These are phyloP conservation scores for Verticillium tricorpus DNA, from an alignment of 2,329 filamentous ascomycete genomes.

Conservation along the genomic window DNA sequence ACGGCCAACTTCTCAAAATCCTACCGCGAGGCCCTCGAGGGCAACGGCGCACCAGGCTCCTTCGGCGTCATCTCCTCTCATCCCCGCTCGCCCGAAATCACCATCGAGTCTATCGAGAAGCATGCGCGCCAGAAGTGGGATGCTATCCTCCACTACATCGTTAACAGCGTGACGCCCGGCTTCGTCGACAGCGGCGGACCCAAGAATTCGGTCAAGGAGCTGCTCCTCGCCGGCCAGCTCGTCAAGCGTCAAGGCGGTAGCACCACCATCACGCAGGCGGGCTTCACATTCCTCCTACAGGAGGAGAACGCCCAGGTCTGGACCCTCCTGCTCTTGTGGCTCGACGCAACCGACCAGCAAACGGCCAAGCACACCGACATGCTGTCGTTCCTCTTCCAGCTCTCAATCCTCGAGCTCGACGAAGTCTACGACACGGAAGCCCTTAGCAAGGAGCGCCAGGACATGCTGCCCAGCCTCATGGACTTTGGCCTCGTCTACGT, in stretches of 20 bases:
- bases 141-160: slow-evolving; percentile 91
- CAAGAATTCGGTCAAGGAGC: slow-evolving; percentile 75
- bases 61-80: slow-evolving; percentile 82
- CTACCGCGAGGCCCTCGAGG: slow-evolving; percentile 80
- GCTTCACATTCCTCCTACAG: slow-evolving; percentile 91
- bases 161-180: slow-evolving; percentile 61
- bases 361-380: slow-evolving; percentile 78
- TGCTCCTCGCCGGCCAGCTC: slow-evolving; percentile 75
- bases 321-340: slow-evolving; percentile 89
- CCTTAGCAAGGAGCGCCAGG: slow-evolving; percentile 73
- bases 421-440: slow-evolving; percentile 84
- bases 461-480: slow-evolving; percentile 85
- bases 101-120: slow-evolving; percentile 70
- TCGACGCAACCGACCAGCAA: slow-evolving; percentile 71
- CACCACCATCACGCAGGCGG: slow-evolving; percentile 74
- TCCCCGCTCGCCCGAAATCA: slow-evolving; percentile 57
- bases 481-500: slow-evolving; percentile 92
- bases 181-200: slow-evolving; percentile 45
- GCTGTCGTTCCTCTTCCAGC: slow-evolving; percentile 91
- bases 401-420: slow-evolving; percentile 88
- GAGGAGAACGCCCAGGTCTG: slow-evolving; percentile 96
- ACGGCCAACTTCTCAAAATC: slow-evolving; percentile 79
- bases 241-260: slow-evolving; percentile 54
- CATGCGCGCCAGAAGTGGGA: slow-evolving; percentile 93
- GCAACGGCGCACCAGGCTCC: slow-evolving; percentile 77